Evolutionary conservation across 2,329 filamentous ascomycete genomes (phyloP).

Genomic region (Aspergillus puulaauensis): DNA sequence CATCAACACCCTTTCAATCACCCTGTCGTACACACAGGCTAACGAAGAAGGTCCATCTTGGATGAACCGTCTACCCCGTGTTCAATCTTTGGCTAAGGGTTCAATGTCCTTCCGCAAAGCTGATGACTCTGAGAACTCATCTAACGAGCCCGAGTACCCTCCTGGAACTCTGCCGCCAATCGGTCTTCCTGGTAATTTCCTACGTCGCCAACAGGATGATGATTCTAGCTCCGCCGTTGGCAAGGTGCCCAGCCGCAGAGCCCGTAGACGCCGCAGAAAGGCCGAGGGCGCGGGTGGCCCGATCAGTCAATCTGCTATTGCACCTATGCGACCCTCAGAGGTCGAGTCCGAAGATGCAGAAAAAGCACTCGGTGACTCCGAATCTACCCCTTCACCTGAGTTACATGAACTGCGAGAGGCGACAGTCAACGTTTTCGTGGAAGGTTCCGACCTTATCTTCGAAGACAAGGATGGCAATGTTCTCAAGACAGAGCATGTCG

Average conservation of each 20-base stretch:
- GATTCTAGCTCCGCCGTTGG: constrained; percentile 60
- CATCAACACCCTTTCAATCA: constrained; percentile 93
- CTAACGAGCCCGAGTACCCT: constrained; percentile 58
- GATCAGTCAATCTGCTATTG: constrained; percentile 85
- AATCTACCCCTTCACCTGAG: not conserved
- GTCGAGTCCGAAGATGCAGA: constrained; percentile 25
- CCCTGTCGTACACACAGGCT: constrained; percentile 91
- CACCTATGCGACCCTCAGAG: constrained; percentile 55
- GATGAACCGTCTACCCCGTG: constrained; percentile 88
- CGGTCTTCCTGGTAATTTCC: constrained; percentile 71
- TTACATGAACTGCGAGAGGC: constrained; percentile 28
- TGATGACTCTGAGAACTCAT: constrained; percentile 64
- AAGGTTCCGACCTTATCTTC: constrained; percentile 75
- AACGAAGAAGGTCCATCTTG: constrained; percentile 86
- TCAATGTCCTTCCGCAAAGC: constrained; percentile 71
- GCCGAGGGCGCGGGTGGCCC: constrained; percentile 83
- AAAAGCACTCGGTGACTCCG: constrained; percentile 20
- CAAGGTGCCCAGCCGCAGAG: constrained; percentile 53
- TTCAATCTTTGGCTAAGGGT: constrained; percentile 79
- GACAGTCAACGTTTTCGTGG: constrained; percentile 70
- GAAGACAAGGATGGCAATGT: constrained; percentile 90
- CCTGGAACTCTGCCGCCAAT: constrained; percentile 71
- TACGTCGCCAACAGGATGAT: constrained; percentile 76
- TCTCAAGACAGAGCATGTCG: constrained; percentile 61
- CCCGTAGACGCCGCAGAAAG: constrained; percentile 60